A percentile compares a stretch with the other conserved stretches of the same genome.
These are phyloP conservation scores for Leccinum fallax DNA, from an alignment of 1,284 basidiomycete species.

Conservation along the genomic window DNA sequence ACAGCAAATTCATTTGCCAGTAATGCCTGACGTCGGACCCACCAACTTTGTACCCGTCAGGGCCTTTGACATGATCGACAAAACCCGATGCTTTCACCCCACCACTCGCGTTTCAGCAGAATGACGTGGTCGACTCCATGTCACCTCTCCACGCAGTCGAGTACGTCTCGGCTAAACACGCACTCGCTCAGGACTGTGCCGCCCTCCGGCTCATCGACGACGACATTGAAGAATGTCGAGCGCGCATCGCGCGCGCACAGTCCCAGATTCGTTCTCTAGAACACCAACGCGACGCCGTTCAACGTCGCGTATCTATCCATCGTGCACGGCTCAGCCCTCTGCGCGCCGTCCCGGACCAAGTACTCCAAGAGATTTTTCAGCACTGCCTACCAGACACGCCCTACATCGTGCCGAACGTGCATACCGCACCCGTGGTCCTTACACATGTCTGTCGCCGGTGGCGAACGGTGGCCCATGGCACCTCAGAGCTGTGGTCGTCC, in stretches of 20 bases:
- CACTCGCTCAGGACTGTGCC: constrained; percentile 17
- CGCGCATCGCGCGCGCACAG: constrained; percentile 16
- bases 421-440: constrained; percentile 30
- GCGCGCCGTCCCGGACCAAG: constrained; percentile 32
- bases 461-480: constrained; percentile 27
- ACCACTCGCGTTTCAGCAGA: constrained; percentile 4
- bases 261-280: constrained; percentile 24
- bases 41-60: not conserved
- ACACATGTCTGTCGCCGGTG: constrained; percentile 37
- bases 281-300: constrained; percentile 18
- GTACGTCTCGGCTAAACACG: constrained; percentile 16
- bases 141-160: constrained; percentile 24
- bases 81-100: not conserved
- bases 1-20: constrained; percentile 3
- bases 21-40: constrained; percentile 3
- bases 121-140: constrained; percentile 25
- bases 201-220: constrained; percentile 18
- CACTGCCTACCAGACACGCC: constrained; percentile 26
- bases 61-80: not conserved
- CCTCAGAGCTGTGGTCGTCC: constrained; percentile 36
- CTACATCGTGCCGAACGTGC: constrained; percentile 25
- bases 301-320: constrained; percentile 23
- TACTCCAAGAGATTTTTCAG: constrained; percentile 36
- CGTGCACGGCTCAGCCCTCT: constrained; percentile 32
- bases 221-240: constrained; percentile 20